phyloP scores from a whole-genome alignment of 129 eudicot genomes.

The Solidago caesia region DNA sequence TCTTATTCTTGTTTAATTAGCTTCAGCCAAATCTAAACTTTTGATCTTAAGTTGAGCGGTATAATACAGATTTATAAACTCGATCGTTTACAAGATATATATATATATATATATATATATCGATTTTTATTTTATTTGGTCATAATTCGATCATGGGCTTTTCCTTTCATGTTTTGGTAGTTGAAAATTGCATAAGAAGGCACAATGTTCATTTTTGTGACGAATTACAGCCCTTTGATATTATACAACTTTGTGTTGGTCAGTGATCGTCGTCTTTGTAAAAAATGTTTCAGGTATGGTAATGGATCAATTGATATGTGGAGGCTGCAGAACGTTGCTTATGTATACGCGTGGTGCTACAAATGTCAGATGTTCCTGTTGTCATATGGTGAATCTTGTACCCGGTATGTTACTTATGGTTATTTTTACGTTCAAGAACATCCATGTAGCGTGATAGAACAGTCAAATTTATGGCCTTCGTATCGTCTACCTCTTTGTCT shows the following conservation, averaged over 20 bases:
- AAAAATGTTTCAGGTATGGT: constrained; percentile 48
- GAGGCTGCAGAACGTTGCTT: constrained; percentile 75
- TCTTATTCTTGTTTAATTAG: neutral
- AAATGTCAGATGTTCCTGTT: constrained; percentile 89
- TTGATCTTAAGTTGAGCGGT: neutral
- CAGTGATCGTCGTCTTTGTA: neutral
- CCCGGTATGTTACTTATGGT: constrained; percentile 49
- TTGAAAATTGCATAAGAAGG: neutral
- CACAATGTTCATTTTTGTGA: neutral
- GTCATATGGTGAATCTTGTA: constrained; percentile 69
- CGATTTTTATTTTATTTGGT: neutral
- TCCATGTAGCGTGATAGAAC: neutral
- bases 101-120: no score
- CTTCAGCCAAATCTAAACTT: neutral
- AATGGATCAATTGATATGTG: constrained; percentile 84
- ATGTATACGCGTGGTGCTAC: constrained; percentile 86
- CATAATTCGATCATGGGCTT: neutral
- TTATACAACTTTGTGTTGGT: neutral
- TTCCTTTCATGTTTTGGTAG: neutral
- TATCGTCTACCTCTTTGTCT: no score
- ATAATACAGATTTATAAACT: neutral
- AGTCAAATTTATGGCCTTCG: no score
- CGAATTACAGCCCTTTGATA: neutral
- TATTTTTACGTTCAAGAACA: neutral
- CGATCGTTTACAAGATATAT: neutral